Conservation (phyloP, 805 yeast genomes). For the Nakazawaea wyomingensis region DNA sequence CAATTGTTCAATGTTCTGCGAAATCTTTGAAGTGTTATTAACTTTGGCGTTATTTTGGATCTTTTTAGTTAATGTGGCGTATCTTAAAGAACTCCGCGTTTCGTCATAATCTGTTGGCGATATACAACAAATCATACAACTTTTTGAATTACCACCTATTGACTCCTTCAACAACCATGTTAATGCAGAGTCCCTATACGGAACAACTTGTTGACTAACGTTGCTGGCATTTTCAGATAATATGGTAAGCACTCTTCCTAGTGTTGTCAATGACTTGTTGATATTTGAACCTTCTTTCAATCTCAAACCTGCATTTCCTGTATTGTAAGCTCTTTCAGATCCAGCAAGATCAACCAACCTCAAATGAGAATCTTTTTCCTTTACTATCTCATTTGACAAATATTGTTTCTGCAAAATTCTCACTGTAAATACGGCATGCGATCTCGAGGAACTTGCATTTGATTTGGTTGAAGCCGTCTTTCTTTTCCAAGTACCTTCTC, state of each 20-base stretch:
- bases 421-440: constrained; percentile 75
- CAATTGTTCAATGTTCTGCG: constrained; percentile 12
- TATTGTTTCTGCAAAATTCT: constrained; percentile 52
- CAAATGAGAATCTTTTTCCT: constrained; percentile 52
- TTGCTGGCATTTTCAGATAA: constrained; percentile 35
- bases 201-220: constrained; percentile 37
- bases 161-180: constrained; percentile 75
- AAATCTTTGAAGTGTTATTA: constrained; percentile 25
- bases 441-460: constrained; percentile 70
- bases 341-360: constrained; percentile 79
- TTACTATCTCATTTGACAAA: constrained; percentile 32
- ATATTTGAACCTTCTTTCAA: constrained; percentile 73
- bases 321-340: constrained; percentile 62
- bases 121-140: constrained; percentile 84
- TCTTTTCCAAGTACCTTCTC: constrained; percentile 48
- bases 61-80: constrained; percentile 71
- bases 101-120: constrained; percentile 79
- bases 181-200: constrained; percentile 69
- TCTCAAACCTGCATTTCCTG: constrained; percentile 57
- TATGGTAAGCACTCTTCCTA: constrained; percentile 61
- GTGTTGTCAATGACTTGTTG: constrained; percentile 70
- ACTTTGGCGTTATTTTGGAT: constrained; percentile 58
- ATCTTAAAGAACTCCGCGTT: constrained; percentile 67
- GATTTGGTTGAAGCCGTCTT: constrained; percentile 69
- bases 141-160: constrained; percentile 76